These are phyloP conservation scores for Prasinococcaceae sp. DNA, from an alignment of 139 green algal species.

Conservation along the genomic window DNA sequence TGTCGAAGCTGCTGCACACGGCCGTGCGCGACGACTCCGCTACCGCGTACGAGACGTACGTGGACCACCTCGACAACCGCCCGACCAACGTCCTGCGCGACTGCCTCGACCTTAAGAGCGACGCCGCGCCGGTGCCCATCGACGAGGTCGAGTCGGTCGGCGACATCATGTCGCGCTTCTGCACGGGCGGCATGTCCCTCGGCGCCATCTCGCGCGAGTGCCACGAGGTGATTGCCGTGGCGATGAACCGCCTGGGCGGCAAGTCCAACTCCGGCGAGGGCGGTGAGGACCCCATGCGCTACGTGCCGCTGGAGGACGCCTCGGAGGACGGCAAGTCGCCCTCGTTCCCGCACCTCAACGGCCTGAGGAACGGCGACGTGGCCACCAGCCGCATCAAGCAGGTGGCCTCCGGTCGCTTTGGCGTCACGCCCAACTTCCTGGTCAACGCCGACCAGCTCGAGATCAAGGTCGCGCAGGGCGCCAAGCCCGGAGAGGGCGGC, in stretches of 20 bases:
- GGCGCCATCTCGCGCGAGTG: conserved; percentile 92
- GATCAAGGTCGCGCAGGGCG: conserved; percentile 93
- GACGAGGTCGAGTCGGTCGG: conserved; percentile 70
- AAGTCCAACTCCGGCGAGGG: conserved; percentile 86
- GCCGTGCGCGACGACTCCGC: conserved; percentile 51
- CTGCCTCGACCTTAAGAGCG: conserved; percentile 65
- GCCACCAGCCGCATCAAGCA: conserved; percentile 93
- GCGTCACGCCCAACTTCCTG: conserved; percentile 93
- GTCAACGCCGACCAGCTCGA: conserved; percentile 96
- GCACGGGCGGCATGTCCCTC: conserved; percentile 96
- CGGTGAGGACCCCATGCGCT: conserved; percentile 80
- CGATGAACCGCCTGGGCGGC: conserved; percentile 96
- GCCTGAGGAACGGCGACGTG: conserved; percentile 84
- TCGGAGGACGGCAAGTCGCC: conserved; percentile 49
- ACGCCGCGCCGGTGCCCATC: conserved; percentile 50
- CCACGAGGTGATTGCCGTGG: conserved; percentile 96
- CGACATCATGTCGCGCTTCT: conserved; percentile 90
- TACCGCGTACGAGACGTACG: conserved; percentile 68
- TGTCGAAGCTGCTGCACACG: conserved; percentile 99
- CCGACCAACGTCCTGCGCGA: conserved; percentile 60
- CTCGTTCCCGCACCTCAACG: conserved; percentile 76
- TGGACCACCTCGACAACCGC: conserved; percentile 61
- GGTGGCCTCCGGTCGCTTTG: conserved; percentile 88
- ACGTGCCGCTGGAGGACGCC: conserved; percentile 53
- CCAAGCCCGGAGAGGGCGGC: conserved; percentile 78